Base-by-base conservation (phyloP, 192 early-diverging fungal species). In the Coemansia sp. region DNA sequence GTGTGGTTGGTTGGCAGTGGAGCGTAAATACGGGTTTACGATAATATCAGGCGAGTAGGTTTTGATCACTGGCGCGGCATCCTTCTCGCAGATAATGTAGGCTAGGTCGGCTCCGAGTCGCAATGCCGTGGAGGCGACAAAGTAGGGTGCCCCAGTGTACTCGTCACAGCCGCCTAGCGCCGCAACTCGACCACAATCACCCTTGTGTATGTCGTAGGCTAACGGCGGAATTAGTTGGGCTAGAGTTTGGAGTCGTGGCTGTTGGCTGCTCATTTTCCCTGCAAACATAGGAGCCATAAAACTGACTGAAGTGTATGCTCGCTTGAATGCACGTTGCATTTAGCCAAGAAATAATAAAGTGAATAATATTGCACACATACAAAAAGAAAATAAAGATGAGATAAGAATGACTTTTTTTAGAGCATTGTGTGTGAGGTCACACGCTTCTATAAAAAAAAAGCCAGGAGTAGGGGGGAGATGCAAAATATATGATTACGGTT, bases 71-170 rank as follows among this genome's bases (percentile, higher is more conserved):
- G 80, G 68, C 0, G 85, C 90, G 0, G 97, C 95, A 43, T 86
- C 84, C 52, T 88, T 85, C 41, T 95, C 93, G 79, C 97, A 98
- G 38, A 97, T 80, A 20, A 98, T 85, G 67, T 96, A 91, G 41
- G 88, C 88, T 27, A 97, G 74, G 66, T 98, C 97, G 0, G 88
- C 90, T 46, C 97, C 97, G 87, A 94, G 65, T 9, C 68, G 55
- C 9, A 84, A 55, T 12, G 70, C 62, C 13, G 70, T 24, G 10
- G 70, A 73, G 0, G 75, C 77, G 3, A 50, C 92, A 76, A 96
- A 98, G 69, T 89, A 98, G 3, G 97, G 96, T 2, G 97, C 97
- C 0, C 97, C 96, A 0, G 97, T 95, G 74, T 95, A 95, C 62
- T 85, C 84, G 33, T 85, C 80, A 36, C 76, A 79, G 18, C 80